These are phyloP conservation scores for Debaryomyces fabryi DNA, from an alignment of 1,139 yeast species.

Conservation along the genomic window DNA sequence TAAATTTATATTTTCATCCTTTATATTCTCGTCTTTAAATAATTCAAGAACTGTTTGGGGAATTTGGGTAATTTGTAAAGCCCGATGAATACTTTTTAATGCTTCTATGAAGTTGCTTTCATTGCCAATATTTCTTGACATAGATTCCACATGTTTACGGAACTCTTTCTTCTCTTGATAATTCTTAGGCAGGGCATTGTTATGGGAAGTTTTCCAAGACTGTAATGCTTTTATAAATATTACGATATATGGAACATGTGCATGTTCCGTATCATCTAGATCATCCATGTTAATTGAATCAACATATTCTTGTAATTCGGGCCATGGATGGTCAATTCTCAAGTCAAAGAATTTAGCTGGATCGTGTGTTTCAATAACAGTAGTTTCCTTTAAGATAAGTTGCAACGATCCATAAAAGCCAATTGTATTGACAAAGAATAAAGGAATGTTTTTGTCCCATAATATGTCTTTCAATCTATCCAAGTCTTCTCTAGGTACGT, in stretches of 20 bases:
- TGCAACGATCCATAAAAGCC: conserved; percentile 75
- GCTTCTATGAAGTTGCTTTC: conserved; percentile 80
- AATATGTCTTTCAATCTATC: conserved; percentile 36
- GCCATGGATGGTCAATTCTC: conserved; percentile 77
- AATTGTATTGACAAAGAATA: conserved; percentile 52
- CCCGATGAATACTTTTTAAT: conserved; percentile 53
- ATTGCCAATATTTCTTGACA: conserved; percentile 38
- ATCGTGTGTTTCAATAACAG: conserved; percentile 78
- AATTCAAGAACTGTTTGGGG: conserved; percentile 41
- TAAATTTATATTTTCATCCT: conserved; percentile 18
- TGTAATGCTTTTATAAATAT: conserved; percentile 61
- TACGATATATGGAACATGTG: conserved; percentile 76
- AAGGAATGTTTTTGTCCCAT: conserved; percentile 53
- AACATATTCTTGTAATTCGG: conserved; percentile 57
- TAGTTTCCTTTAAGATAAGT: conserved; percentile 52
- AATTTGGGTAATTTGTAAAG: conserved; percentile 43
- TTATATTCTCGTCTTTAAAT: conserved; percentile 26
- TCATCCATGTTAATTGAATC: conserved; percentile 51
- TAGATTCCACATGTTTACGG: conserved; percentile 38
- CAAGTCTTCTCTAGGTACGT: conserved; percentile 21
- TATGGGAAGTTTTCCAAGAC: conserved; percentile 41
- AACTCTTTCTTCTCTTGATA: conserved; percentile 53
- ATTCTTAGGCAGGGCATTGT: conserved; percentile 43
- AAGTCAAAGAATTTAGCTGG: conserved; percentile 65
- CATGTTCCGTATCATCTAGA: conserved; percentile 55